phyloP scores from a whole-genome alignment of 192 early-diverging fungal genomes.

The Coemansia pectinata region DNA sequence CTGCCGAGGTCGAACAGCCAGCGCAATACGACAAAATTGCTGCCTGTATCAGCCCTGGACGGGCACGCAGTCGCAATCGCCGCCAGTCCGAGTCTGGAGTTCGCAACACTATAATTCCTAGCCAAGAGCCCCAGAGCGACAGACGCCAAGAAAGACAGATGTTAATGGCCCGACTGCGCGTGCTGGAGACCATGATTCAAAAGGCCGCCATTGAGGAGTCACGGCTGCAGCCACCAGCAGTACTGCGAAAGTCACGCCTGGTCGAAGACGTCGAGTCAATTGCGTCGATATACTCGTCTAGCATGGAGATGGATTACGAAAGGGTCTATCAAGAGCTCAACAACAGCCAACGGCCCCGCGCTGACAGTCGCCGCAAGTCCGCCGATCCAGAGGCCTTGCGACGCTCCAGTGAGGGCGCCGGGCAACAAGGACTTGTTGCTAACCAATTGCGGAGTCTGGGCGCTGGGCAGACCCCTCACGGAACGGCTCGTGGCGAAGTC shows the following conservation, averaged over 20 bases:
- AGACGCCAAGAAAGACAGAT: conserved; percentile 26
- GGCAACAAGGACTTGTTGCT: not conserved
- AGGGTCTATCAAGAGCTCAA: conserved; percentile 30
- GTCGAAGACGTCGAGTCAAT: conserved; percentile 36
- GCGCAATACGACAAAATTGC: conserved; percentile 13
- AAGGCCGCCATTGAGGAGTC: conserved; percentile 40
- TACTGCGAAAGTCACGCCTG: conserved; percentile 19
- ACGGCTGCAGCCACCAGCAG: conserved; percentile 39
- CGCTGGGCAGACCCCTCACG: not conserved
- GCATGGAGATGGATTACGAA: conserved; percentile 45
- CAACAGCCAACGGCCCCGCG: conserved; percentile 8
- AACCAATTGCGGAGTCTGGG: not conserved
- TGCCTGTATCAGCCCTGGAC: conserved; percentile 31
- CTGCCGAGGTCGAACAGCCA: not conserved
- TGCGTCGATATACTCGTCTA: conserved; percentile 42
- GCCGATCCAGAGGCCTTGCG: not conserved
- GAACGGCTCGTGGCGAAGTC: conserved; percentile 15
- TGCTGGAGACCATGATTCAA: conserved; percentile 49
- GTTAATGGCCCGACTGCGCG: conserved; percentile 35
- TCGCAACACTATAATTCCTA: conserved; percentile 19
- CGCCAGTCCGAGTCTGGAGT: conserved; percentile 13
- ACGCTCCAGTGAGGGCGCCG: not conserved
- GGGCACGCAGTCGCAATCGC: conserved; percentile 21
- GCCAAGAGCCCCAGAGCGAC: not conserved
- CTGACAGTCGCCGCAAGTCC: not conserved